Evolutionary conservation across 306 rosid genomes (phyloP).

Genomic region (Quercus berberidifolia): DNA sequence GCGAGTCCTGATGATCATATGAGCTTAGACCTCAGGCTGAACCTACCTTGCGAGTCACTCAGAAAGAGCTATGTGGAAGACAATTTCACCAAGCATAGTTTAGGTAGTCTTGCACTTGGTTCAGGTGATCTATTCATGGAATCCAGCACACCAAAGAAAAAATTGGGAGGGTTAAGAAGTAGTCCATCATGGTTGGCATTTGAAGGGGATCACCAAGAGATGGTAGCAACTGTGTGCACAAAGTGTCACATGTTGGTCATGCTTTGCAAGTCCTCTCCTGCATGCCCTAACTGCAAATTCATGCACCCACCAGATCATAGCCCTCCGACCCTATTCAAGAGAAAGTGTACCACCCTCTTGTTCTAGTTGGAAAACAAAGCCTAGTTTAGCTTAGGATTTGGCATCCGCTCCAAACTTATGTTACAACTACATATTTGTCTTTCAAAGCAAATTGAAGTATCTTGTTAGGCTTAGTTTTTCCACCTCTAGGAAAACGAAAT

Average conservation of each 20-base stretch:
- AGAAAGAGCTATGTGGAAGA: conserved; percentile 21
- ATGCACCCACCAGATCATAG: conserved; percentile 63
- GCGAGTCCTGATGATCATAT: conserved; percentile 22
- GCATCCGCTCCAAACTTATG: background rate
- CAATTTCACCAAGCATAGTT: conserved; percentile 23
- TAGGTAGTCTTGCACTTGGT: background rate
- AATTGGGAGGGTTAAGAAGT: conserved; percentile 14
- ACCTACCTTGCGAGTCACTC: conserved; percentile 58
- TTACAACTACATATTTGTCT: background rate
- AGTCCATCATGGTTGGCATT: conserved; percentile 49
- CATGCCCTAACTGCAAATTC: conserved; percentile 95
- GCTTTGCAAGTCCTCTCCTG: conserved; percentile 81
- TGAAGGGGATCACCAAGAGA: conserved; percentile 52
- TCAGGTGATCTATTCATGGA: conserved; percentile 21
- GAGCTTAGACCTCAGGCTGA: conserved; percentile 84
- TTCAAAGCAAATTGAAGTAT: background rate
- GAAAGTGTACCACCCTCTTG: conserved; percentile 44
- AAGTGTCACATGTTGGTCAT: conserved; percentile 82
- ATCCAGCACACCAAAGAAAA: conserved; percentile 25
- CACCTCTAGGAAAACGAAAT: background rate
- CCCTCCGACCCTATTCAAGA: conserved; percentile 54
- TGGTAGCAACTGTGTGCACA: conserved; percentile 90
- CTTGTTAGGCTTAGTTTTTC: background rate
- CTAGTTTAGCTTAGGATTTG: conserved; percentile 14
- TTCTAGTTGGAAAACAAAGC: conserved; percentile 19